phyloP scores from a whole-genome alignment of 2,329 filamentous ascomycete species.

The Neopestalotiopsis sp. region DNA sequence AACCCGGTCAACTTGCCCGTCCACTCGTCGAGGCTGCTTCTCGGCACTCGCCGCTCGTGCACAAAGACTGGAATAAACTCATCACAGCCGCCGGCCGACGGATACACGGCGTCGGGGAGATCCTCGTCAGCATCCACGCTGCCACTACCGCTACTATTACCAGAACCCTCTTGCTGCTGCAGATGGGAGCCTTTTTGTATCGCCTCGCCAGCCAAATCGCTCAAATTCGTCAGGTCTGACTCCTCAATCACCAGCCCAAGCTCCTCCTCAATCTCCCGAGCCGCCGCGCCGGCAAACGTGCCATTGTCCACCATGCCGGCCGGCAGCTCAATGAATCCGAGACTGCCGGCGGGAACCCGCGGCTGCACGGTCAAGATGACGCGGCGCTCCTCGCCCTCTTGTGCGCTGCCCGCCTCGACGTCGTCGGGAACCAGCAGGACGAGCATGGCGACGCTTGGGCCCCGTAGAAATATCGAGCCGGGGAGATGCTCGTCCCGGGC shows the following conservation, averaged over 20 bases:
- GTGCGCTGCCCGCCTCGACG: constrained; percentile 34
- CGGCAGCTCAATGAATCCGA: constrained; percentile 62
- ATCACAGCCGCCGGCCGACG: constrained; percentile 65
- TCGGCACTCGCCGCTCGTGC: constrained; percentile 57
- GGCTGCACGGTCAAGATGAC: constrained; percentile 66
- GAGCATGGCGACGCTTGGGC: constrained; percentile 66
- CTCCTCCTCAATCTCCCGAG: constrained; percentile 67
- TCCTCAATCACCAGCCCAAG: constrained; percentile 58
- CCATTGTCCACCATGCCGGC: constrained; percentile 64
- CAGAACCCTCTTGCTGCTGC: too few relatives aligned
- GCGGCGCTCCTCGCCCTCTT: constrained; percentile 51
- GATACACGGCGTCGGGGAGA: constrained; percentile 58
- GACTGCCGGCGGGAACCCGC: constrained; percentile 59
- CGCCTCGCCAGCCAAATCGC: constrained; percentile 49
- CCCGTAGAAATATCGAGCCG: constrained; percentile 61
- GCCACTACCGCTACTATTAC: too few relatives aligned
- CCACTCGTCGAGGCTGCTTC: constrained; percentile 58
- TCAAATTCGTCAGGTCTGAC: constrained; percentile 55
- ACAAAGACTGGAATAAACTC: constrained; percentile 65
- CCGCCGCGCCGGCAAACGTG: constrained; percentile 62
- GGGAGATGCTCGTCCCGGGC: constrained; percentile 54
- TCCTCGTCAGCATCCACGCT: constrained; percentile 4
- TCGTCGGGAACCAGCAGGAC: constrained; percentile 62
- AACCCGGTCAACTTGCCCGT: constrained; percentile 63
- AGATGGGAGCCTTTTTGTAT: constrained; percentile 17